Conservation (phyloP, 2,329 filamentous ascomycete species). For the Beauveria rudraprayagi region DNA sequence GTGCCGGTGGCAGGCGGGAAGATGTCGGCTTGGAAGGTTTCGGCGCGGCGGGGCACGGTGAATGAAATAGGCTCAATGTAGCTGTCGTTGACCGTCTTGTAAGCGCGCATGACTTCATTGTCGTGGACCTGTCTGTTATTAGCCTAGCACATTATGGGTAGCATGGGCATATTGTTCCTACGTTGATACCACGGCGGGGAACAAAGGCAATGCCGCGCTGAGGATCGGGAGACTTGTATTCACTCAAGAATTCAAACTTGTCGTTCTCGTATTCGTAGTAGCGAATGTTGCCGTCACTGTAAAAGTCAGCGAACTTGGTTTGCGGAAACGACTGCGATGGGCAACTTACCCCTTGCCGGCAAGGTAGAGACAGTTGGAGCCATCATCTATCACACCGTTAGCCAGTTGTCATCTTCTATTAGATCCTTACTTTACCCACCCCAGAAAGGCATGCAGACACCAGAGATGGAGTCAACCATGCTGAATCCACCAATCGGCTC, state of each 20-base stretch:
- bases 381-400: conserved; percentile 54
- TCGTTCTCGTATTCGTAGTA: conserved; percentile 99
- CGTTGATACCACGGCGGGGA: conserved; percentile 89
- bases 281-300: conserved; percentile 83
- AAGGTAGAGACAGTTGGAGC: conserved; percentile 89
- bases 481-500: conserved; percentile 87
- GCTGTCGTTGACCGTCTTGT: conserved; percentile 90
- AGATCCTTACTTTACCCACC: conserved; percentile 35
- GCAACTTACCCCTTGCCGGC: conserved; percentile 79
- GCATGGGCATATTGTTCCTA: conserved; percentile 29
- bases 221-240: conserved; percentile 94
- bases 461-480: conserved; percentile 88
- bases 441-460: conserved; percentile 99
- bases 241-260: conserved; percentile 94
- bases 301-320: conserved; percentile 23
- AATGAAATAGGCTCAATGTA: conserved; percentile 98
- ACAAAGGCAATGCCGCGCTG: conserved; percentile 92
- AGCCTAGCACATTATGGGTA: neutral
- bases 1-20: conserved; percentile 77
- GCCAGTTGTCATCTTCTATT: neutral
- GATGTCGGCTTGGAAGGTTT: conserved; percentile 95
- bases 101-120: conserved; percentile 90
- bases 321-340: conserved; percentile 27
- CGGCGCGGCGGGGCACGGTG: conserved; percentile 85
- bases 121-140: conserved; percentile 62